Evolutionary conservation across 768 basidiomycete genomes (phyloP).

Genomic region (Leccinellum rugosiceps): DNA sequence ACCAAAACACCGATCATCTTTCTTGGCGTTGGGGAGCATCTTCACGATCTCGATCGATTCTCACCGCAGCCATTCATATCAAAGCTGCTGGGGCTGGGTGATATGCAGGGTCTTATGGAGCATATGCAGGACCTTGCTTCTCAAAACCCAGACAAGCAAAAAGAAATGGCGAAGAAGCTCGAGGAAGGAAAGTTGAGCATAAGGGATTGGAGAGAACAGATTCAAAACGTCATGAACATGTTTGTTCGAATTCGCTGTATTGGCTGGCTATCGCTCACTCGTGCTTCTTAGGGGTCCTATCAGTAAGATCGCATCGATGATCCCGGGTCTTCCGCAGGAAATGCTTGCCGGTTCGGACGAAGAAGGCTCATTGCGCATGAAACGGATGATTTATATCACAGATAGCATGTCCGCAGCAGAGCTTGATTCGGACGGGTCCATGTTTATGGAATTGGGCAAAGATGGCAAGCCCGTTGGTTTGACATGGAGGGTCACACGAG

Average conservation of each 20-base stretch:
- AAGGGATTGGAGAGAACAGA: conserved; percentile 96
- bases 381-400: conserved; percentile 97
- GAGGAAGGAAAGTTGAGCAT: conserved; percentile 97
- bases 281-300: conserved; percentile 80
- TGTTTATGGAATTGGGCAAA: conserved; percentile 82
- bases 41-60: conserved; percentile 96
- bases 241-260: conserved; percentile 35
- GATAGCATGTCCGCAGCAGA: conserved; percentile 95
- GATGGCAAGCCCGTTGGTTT: conserved; percentile 83
- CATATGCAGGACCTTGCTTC: conserved; percentile 96
- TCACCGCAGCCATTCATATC: conserved; percentile 96
- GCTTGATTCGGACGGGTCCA: conserved; percentile 90
- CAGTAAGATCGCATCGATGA: conserved; percentile 98
- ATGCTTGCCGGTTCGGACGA: conserved; percentile 91
- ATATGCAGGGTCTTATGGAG: conserved; percentile 96
- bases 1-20: conserved; percentile 99
- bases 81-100: conserved; percentile 92
- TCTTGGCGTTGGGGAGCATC: conserved; percentile 94
- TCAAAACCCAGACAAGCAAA: conserved; percentile 94
- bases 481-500: conserved; percentile 86
- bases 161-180: conserved; percentile 96
- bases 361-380: conserved; percentile 86
- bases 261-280: conserved; percentile 1
- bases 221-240: conserved; percentile 98
- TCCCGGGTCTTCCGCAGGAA: conserved; percentile 92